Conservation (phyloP, 805 yeast species). For the Cyberlindnera nakhonratchasimensis region DNA sequence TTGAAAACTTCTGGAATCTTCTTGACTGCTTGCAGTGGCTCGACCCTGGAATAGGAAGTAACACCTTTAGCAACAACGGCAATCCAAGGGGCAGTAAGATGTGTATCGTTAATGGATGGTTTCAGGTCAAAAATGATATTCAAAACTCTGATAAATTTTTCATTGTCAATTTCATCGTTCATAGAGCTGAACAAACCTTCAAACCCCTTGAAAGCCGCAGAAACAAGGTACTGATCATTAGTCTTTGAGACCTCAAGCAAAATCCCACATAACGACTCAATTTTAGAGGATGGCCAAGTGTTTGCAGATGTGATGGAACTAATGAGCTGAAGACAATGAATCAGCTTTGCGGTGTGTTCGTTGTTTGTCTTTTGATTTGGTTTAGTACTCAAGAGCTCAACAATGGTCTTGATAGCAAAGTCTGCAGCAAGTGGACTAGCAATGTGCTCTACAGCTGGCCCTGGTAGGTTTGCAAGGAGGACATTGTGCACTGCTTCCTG, state of each 20-base stretch:
- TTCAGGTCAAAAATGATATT: slow-evolving; percentile 72
- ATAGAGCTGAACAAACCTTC: slow-evolving; percentile 72
- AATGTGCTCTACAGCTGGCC: slow-evolving; percentile 75
- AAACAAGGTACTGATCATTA: slow-evolving; percentile 80
- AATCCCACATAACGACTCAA: slow-evolving; percentile 72
- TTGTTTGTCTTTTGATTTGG: slow-evolving; percentile 38
- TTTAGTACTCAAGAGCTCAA: slow-evolving; percentile 38
- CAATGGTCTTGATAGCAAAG: slow-evolving; percentile 55
- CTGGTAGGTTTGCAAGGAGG: slow-evolving; percentile 56
- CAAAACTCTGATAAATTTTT: slow-evolving; percentile 59
- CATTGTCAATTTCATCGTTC: slow-evolving; percentile 56
- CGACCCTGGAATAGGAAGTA: slow-evolving; percentile 49
- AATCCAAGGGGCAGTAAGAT: slow-evolving; percentile 90
- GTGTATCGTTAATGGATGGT: slow-evolving; percentile 79
- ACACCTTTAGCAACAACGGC: slow-evolving; percentile 88
- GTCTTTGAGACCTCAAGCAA: slow-evolving; percentile 74
- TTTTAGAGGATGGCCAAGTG: slow-evolving; percentile 75
- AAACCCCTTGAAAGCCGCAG: slow-evolving; percentile 79
- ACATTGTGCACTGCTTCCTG: slow-evolving; percentile 77
- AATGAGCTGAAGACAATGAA: slow-evolving; percentile 77
- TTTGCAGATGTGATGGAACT: slow-evolving; percentile 64
- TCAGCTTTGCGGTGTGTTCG: slow-evolving; percentile 54
- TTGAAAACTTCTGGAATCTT: slow-evolving; percentile 56
- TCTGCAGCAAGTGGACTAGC: slow-evolving; percentile 71
- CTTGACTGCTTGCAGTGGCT: slow-evolving; percentile 48